Base-by-base conservation (phyloP, 805 yeast species). In the Wickerhamiella kazuoi region DNA sequence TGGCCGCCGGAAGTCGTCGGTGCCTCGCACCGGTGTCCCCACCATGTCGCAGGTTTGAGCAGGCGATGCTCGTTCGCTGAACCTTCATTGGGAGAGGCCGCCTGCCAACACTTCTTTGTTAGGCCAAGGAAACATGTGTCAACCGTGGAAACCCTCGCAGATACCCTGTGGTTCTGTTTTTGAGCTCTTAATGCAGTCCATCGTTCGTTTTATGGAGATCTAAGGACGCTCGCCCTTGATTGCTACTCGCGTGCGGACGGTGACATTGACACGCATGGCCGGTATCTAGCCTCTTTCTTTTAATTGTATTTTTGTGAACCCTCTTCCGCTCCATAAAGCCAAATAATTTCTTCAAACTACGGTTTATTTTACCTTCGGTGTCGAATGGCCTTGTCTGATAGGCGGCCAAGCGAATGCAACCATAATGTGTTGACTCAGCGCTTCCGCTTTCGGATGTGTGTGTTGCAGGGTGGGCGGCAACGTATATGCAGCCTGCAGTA, bases 11-110 rank as follows among this genome's bases (percentile, higher is more conserved):
- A 56, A 72, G 44, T 61, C 68, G 46, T 48, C 53, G 43, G 60
- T 64, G 48, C 71, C 82, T 43, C 74, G 78, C 66, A 76, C 82
- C 44, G 94, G 94, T 60, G 79, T 82, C 38, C 93, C 94, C 64
- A 72, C 93, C 55, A 75, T 80, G 70, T 74, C 93, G 45, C 90
- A 81, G 69, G 94, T 80, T 57, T 82, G 72, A 69, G 45, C 29
- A 21, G n/a, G 17, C 29, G 36, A 23, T 5, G 15, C 7, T 6
- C 6, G 26, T 23, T 15, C 16, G 15, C 16, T 29, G 6, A 29
- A 29, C n/a, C 31, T 14, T 29, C 16, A n/a, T n/a, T n/a, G 31
- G 31, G n/a, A 29, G 31, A 29, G 31, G 31, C 31, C 11, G 26
- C 9, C 26, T 11, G 9, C 6, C 26, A 11, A 11, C 26, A 6